A percentile compares a stretch with the other conserved stretches of the same genome.
Evolutionary conservation across 805 yeast genomes (phyloP).

Genomic region (Lachancea fermentati): DNA sequence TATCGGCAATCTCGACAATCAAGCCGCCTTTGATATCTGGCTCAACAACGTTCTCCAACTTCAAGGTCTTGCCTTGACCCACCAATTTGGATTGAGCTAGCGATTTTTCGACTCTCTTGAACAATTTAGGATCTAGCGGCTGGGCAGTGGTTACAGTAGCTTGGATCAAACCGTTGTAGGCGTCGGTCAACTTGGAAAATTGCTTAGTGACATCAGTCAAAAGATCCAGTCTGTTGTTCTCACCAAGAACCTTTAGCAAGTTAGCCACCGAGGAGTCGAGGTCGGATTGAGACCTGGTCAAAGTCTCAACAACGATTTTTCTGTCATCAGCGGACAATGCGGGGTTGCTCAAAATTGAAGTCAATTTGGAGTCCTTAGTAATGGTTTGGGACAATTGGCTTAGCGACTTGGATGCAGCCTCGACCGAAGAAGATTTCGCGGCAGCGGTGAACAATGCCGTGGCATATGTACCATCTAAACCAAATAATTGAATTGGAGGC

Average conservation of each 20-base stretch:
- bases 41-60: constrained; percentile 75
- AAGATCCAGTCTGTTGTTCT: constrained; percentile 84
- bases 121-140: constrained; percentile 74
- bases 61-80: constrained; percentile 80
- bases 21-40: constrained; percentile 94
- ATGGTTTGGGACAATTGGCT: constrained; percentile 47
- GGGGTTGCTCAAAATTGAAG: constrained; percentile 68
- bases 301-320: constrained; percentile 56
- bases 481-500: constrained; percentile 91
- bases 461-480: constrained; percentile 96
- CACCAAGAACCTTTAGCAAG: constrained; percentile 80
- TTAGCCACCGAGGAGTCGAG: constrained; percentile 71
- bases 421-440: constrained; percentile 71
- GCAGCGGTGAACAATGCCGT: constrained; percentile 91
- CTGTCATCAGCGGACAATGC: constrained; percentile 75
- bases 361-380: constrained; percentile 57
- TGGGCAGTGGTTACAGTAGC: constrained; percentile 87
- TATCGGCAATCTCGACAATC: constrained; percentile 93
- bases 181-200: constrained; percentile 75
- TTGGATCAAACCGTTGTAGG: constrained; percentile 86
- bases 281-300: constrained; percentile 40
- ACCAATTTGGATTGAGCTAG: constrained; percentile 74
- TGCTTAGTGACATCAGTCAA: constrained; percentile 60
- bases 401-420: constrained; percentile 63
- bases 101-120: constrained; percentile 73